Percentiles rank a stretch among this genome's conserved stretches.
Conservation (phyloP, 495 filamentous ascomycete species). For the Podospora appendiculata region DNA sequence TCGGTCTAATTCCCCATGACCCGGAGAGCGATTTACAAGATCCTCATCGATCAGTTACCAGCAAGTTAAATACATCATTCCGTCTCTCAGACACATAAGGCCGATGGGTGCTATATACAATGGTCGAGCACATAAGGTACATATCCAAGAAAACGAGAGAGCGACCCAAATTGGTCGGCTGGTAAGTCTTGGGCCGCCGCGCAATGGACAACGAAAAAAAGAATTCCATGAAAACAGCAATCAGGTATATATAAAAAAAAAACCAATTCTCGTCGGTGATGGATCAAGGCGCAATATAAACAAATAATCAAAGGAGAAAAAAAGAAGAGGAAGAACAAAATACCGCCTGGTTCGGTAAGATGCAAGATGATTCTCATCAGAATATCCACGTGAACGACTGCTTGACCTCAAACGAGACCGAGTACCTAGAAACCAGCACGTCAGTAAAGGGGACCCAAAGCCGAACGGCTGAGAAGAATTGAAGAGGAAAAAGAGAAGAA, state of each 20-base stretch:
- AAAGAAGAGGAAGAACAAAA: too few relatives aligned
- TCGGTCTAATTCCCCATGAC: not conserved
- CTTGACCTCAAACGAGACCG: conserved; percentile 45
- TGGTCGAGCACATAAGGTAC: not conserved
- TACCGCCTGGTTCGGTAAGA: too few relatives aligned
- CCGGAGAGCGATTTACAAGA: too few relatives aligned
- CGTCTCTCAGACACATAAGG: not conserved
- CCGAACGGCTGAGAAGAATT: not conserved
- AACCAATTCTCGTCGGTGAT: not conserved
- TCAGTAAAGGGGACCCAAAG: conserved; percentile 4
- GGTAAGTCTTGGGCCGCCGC: too few relatives aligned
- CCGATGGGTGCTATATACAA: not conserved
- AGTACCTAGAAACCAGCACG: conserved; percentile 25
- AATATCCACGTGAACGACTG: conserved; percentile 53
- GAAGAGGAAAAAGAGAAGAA: not conserved
- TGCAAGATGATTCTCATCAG: conserved; percentile 7
- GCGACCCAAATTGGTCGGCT: too few relatives aligned
- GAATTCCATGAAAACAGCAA: not conserved
- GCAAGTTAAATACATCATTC: not conserved
- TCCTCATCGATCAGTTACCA: too few relatives aligned
- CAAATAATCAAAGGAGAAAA: too few relatives aligned
- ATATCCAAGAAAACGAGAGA: not conserved
- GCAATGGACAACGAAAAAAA: not conserved
- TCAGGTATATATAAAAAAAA: not conserved
- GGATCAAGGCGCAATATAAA: not conserved